Conservation (phyloP, 257 asterid genomes). For the Capsicum rhomboideum region DNA sequence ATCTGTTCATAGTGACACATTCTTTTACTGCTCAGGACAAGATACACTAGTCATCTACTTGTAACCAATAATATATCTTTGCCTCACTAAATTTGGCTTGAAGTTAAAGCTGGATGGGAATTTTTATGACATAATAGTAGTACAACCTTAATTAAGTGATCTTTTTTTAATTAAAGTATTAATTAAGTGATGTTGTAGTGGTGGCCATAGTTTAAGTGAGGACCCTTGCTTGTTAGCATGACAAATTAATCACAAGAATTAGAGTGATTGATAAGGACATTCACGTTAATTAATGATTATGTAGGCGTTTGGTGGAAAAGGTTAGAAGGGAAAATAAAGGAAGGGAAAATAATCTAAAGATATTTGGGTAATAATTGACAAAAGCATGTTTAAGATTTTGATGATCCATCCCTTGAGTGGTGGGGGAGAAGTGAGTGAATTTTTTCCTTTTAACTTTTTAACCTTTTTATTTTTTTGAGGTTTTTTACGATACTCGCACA, state of each 20-base stretch:
- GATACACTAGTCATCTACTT: neutral
- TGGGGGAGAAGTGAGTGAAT: neutral
- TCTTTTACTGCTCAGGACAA: neutral
- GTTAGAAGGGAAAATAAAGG: slow-evolving; percentile 1
- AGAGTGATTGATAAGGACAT: neutral
- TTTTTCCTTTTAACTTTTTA: neutral
- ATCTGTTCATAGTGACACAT: neutral
- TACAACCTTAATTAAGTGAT: neutral
- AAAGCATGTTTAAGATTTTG: neutral
- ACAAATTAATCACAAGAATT: neutral
- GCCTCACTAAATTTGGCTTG: slow-evolving; percentile 1
- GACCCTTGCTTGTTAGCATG: neutral
- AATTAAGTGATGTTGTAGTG: neutral
- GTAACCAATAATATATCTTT: neutral
- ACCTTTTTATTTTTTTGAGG: neutral
- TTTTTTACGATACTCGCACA: neutral
- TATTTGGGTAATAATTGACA: neutral
- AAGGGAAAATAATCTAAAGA: neutral
- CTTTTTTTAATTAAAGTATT: neutral
- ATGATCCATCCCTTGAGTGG: slow-evolving; percentile 11
- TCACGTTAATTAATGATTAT: slow-evolving; percentile 1
- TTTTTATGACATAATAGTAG: neutral
- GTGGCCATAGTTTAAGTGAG: neutral
- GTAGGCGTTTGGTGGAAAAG: slow-evolving; percentile 24
- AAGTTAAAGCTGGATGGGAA: slow-evolving; percentile 2